Evolutionary conservation across 805 yeast species (phyloP), one percentile per base, ranked within the genome.

Genomic region (Yarrowia sp.): DNA sequence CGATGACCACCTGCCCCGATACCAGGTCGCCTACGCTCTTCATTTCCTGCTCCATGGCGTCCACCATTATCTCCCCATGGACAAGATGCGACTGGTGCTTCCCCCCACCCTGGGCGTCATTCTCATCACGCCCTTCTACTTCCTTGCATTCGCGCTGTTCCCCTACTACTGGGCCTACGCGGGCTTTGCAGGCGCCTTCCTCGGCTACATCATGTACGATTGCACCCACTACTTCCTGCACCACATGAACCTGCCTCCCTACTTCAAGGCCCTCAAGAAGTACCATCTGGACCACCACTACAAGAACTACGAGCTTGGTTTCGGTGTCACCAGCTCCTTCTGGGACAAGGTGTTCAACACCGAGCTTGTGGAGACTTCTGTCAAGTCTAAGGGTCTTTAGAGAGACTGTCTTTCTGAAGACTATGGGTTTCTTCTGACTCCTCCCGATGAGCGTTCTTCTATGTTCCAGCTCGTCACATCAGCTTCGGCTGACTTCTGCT

Each of bases 31-130:
- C 9, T 87, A 90, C 74, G 86, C 97, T 0, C 69, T 92, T 50
- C 99, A 95, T 78, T 95, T 95, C 82, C 78, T 92, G 69, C 82
- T 94, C 72, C 99, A 95, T 74, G 99, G 99, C 68, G 89, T 93
- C 64, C 99, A 95, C 78, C 99, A 95, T 79, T 95, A 91, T 78
- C 83, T 95, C 72, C 99, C 99, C 71, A 95, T 96, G 99, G 99
- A 95, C 80, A 86, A 85, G 69, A 82, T 86, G 77, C 87, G 99
- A 76, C 85, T 95, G 74, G 99, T 95, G 43, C 89, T 95, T 90
- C 99, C 99, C 2, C 99, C 99, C 61, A 83, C 98, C 0, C 80
- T 95, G 75, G 88, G 94, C 71, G 70, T 88, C 15, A 78, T 84
- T 2, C 80, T 95, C 70, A 87, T 92, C 60, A 85, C 83, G 46